Base-by-base conservation (phyloP, 768 basidiomycete genomes). In the Postia placenta region DNA sequence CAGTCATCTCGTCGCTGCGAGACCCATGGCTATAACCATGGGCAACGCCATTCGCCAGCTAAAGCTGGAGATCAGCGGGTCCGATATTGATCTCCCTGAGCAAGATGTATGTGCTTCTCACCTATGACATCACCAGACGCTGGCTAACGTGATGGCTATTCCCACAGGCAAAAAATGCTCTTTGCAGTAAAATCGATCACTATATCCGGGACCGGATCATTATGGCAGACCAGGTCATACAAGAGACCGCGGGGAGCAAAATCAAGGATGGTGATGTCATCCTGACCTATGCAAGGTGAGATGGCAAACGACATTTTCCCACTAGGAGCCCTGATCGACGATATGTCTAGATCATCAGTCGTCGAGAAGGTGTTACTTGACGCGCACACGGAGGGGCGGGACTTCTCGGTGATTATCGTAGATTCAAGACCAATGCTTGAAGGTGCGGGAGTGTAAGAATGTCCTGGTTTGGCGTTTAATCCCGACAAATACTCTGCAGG, bases 351-450 rank as follows among this genome's bases (percentile, higher is more conserved):
- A 66, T 97, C 94, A 14, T 97, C 94, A 0, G 82, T 97, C 0
- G 92, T 98, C 3, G 92, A 98, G 64, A 88, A 91, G 58, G 85
- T 92, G 5, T 61, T 99, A 2, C 68, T 97, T 5, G 74, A 79
- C 45, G 91, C 94, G 9, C 81, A 87, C 60, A 69, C 74, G 43
- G 78, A 78, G 15, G 85, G 86, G 6, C 89, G 84, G 54, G 71
- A 69, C 36, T 96, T 99, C 63, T 89, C 87, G 0, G 94, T 96
- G 15, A 82, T 97, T 37, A 81, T 96, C 7, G 85, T 97, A 11
- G 96, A 99, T 64, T 94, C 94, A n/a, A 76, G 89, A 47, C 96
- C 96, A 2, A 76, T 98, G 57, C 74, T 92, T 12, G 96, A 99
- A 78, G 95, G 93, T 81, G 38, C 38, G 36, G 19, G 15, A 28